A percentile compares a stretch with the other conserved stretches of the same genome.
Evolutionary conservation across 2,329 filamentous ascomycete genomes (phyloP).

Genomic region (Talaromyces islandicus): DNA sequence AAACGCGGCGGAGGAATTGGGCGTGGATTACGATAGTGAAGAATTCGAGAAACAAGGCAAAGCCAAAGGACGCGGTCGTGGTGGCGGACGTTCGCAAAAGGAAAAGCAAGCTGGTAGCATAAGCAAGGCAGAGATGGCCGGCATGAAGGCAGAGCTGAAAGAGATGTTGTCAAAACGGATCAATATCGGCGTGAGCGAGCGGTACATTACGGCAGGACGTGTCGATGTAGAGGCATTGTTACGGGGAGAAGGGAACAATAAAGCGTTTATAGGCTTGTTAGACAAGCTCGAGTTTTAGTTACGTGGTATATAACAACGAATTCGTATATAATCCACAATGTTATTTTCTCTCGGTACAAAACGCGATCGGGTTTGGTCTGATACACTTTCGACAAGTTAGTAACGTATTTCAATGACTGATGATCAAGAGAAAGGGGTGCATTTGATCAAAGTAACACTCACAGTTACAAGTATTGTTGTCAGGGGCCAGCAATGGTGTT

Average conservation of each 20-base stretch:
- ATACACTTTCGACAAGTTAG: neutral
- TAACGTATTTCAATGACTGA: neutral
- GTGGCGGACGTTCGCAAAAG: constrained; percentile 66
- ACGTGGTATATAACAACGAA: neutral
- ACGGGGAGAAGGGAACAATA: constrained; percentile 55
- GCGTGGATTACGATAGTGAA: constrained; percentile 88
- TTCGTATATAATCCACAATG: neutral
- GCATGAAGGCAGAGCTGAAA: constrained; percentile 65
- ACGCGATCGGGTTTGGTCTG: neutral
- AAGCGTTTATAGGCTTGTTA: constrained; percentile 59
- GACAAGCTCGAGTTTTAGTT: constrained; percentile 38
- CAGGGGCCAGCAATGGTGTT: neutral
- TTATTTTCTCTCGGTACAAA: neutral
- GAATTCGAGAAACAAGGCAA: constrained; percentile 64
- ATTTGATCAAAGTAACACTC: neutral
- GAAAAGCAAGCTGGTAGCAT: constrained; percentile 63
- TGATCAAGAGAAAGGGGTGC: neutral
- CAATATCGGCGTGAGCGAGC: constrained; percentile 82
- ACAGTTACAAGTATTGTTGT: neutral
- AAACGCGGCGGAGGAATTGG: constrained; percentile 81
- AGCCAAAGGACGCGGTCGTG: constrained; percentile 65
- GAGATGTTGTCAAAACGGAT: constrained; percentile 65
- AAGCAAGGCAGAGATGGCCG: constrained; percentile 67
- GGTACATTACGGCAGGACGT: constrained; percentile 75
- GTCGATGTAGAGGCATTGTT: constrained; percentile 74